Evolutionary conservation across 2,329 filamentous ascomycete genomes (phyloP).

Genomic region (Hirsutella minnesotensis): DNA sequence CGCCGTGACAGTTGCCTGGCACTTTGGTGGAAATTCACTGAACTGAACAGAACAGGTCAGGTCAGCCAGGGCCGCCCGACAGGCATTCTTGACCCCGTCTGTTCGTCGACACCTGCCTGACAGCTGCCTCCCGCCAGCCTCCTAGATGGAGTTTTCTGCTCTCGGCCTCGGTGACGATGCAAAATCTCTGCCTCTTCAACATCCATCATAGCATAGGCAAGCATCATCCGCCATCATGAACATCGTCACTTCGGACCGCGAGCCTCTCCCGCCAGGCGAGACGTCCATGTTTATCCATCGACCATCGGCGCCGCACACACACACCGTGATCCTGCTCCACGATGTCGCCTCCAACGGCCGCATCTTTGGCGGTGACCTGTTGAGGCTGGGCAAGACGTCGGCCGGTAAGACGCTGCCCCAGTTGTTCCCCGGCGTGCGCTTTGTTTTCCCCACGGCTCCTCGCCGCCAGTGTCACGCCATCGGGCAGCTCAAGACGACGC

Average conservation of each 20-base stretch:
- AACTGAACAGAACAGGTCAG: too few species aligned
- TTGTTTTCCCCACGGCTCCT: conserved; percentile 38
- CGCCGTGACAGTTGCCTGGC: too few species aligned
- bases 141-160: too few species aligned
- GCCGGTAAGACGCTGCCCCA: conserved; percentile 17
- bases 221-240: neutral
- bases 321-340: conserved; percentile 18
- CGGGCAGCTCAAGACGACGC: conserved; percentile 28
- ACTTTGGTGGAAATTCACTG: too few species aligned
- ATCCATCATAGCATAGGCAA: too few species aligned
- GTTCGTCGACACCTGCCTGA: too few species aligned
- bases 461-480: conserved; percentile 30
- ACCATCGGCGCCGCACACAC: conserved; percentile 11
- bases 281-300: conserved; percentile 8
- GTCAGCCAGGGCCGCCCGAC: too few species aligned
- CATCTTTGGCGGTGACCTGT: conserved; percentile 19
- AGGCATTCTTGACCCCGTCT: too few species aligned
- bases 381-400: conserved; percentile 12
- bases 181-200: too few species aligned
- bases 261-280: neutral
- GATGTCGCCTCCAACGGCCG: conserved; percentile 18
- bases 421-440: conserved; percentile 25
- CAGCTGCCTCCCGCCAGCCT: too few species aligned
- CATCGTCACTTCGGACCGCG: neutral
- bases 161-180: too few species aligned